Base-by-base conservation (phyloP, 2,329 filamentous ascomycete genomes). In the Sclerotiophoma versabilis region DNA sequence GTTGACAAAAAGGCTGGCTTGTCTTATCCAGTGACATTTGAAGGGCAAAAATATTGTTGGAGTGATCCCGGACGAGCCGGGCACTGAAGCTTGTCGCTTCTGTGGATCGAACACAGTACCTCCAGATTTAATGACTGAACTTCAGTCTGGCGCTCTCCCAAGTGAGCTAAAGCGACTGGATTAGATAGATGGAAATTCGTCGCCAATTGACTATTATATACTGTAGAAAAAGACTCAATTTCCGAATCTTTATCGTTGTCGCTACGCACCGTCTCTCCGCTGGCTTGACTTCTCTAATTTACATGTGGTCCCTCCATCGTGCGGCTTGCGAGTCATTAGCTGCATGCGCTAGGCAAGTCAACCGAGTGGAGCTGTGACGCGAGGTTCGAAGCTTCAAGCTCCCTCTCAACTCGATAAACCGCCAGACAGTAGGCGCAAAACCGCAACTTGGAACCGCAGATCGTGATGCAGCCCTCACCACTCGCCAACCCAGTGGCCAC, bases 401-500 rank as follows among this genome's bases (percentile, higher is more conserved):
- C n/a, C n/a, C n/a, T n/a, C n/a, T n/a, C n/a, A n/a, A n/a, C n/a
- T n/a, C n/a, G n/a, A n/a, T n/a, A n/a, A n/a, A n/a, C n/a, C n/a
- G n/a, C n/a, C n/a, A n/a, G n/a, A n/a, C n/a, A n/a, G n/a, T n/a
- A n/a, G 42, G 45, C 34, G 11, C 42, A 38, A 33, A 39, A 20
- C 12, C 20, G n/a, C 34, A 34, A 17, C 19, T 12, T 10, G 12
- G 11, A 5, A 5, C 8, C 8, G 3, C 27, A 14, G 23, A 22
- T 10, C 45, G 46, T 14, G 1, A 74, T 74, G 71, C 66, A 69
- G 34, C 49, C 59, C 11, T 73, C 71, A 17, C 70, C 67, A 4
- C 68, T 93, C 64, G 81, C 83, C 6, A 93, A 93, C 59, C 85
- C 89, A 19, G 81, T 93, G 42, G 89, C 87, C 14, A 89, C 88